Conservation (phyloP, 352 stramenopile genomes). For the Globisporangium nagaii region DNA sequence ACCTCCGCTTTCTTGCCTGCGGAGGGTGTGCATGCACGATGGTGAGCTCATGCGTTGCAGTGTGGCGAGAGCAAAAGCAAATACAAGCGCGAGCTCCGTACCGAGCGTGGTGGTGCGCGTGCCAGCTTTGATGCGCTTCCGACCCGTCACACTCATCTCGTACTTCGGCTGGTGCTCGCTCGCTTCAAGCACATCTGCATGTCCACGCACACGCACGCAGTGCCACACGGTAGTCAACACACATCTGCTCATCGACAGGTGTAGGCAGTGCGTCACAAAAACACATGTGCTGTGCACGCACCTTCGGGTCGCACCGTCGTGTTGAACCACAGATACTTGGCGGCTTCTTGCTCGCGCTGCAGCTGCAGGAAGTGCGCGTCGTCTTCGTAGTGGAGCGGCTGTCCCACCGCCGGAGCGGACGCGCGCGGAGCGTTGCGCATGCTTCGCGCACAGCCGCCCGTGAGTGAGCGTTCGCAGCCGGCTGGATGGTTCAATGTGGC, state of each 20-base stretch:
- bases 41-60: neutral
- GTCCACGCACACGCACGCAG: neutral
- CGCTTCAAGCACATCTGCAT: constrained; percentile 69
- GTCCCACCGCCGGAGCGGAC: neutral
- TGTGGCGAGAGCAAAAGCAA: neutral
- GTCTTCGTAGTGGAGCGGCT: constrained; percentile 23
- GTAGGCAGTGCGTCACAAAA: too few species aligned
- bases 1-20: constrained; percentile 51
- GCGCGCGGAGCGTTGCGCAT: constrained; percentile 1
- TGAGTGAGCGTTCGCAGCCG: too few species aligned
- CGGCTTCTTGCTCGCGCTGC: constrained; percentile 10
- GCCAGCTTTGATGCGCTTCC: constrained; percentile 65
- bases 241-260: too few species aligned
- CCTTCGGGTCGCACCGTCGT: constrained; percentile 51
- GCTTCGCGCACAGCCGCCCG: too few species aligned
- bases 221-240: too few species aligned
- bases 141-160: constrained; percentile 68
- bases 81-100: constrained; percentile 16
- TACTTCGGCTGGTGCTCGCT: constrained; percentile 64
- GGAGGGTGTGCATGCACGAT: neutral
- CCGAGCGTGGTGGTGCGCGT: constrained; percentile 51
- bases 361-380: constrained; percentile 8
- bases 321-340: constrained; percentile 64
- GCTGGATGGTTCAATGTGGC: neutral
- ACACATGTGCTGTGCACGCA: constrained; percentile 26